A percentile compares a stretch with the other conserved stretches of the same genome.
These are phyloP conservation scores for Cetradonia linearis DNA, from an alignment of 495 filamentous ascomycete genomes.

Conservation along the genomic window DNA sequence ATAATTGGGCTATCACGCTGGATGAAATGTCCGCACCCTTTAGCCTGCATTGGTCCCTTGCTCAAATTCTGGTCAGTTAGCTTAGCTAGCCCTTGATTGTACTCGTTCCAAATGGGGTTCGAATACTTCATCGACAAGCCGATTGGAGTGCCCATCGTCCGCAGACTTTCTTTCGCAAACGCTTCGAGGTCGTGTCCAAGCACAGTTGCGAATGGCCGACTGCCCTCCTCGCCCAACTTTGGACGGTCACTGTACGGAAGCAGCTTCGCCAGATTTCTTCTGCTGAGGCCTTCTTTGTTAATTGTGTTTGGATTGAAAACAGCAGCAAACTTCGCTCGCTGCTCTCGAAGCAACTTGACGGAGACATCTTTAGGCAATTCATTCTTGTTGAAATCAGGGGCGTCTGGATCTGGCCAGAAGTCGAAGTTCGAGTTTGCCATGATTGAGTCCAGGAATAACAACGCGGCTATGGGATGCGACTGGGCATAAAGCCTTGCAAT, in stretches of 20 bases:
- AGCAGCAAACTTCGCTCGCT: constrained; percentile 31
- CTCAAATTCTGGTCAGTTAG: constrained; percentile 35
- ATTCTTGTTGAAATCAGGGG: constrained; percentile 35
- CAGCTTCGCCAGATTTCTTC: constrained; percentile 38
- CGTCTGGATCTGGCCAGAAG: constrained; percentile 51
- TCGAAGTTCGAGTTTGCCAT: constrained; percentile 52
- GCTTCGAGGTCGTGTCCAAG: constrained; percentile 51
- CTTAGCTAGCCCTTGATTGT: constrained; percentile 45
- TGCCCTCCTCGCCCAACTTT: constrained; percentile 32
- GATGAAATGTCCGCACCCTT: constrained; percentile 50
- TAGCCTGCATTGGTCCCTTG: constrained; percentile 42
- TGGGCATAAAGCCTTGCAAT: constrained; percentile 48
- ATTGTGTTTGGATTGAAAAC: constrained; percentile 46
- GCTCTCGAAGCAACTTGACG: constrained; percentile 36
- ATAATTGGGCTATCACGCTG: constrained; percentile 51
- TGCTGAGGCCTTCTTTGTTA: constrained; percentile 47
- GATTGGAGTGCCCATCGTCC: constrained; percentile 33
- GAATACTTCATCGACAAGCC: constrained; percentile 40
- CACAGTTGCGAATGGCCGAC: constrained; percentile 40
- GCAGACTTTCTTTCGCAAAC: constrained; percentile 44
- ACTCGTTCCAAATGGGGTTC: constrained; percentile 46
- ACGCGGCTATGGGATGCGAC: constrained; percentile 37
- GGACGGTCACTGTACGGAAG: constrained; percentile 44
- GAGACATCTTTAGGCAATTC: constrained; percentile 37
- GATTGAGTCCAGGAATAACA: constrained; percentile 52